Percentiles rank a stretch among this genome's conserved stretches.
phyloP scores from a whole-genome alignment of 1,284 basidiomycete genomes.

The Trichosporon inkin region DNA sequence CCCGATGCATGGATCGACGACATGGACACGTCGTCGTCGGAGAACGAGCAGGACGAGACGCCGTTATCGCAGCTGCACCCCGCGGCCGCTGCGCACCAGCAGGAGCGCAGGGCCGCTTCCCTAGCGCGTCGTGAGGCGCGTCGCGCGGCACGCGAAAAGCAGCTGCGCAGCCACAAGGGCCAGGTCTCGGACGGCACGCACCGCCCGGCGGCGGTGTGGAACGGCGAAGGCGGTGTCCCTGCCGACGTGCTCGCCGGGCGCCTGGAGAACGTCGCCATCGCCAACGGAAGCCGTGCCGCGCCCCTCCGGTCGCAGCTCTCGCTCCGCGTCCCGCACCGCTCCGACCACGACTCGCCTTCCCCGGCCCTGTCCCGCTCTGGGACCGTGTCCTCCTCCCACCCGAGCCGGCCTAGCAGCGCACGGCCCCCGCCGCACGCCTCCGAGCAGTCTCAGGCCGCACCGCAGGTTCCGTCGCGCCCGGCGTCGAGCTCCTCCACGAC shows the following conservation, averaged over 20 bases:
- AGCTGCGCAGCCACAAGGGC: conserved; percentile 18
- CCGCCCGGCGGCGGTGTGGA: conserved; percentile 31
- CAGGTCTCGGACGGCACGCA: not conserved
- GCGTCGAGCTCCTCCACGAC: not conserved
- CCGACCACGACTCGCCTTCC: not conserved
- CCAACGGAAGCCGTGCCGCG: not conserved
- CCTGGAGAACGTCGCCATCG: conserved; percentile 29
- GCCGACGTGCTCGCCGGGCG: conserved; percentile 31
- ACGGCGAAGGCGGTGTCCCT: conserved; percentile 47
- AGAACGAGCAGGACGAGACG: conserved; percentile 33
- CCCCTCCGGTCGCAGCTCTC: not conserved
- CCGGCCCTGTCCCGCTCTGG: conserved; percentile 2
- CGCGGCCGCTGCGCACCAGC: conserved; percentile 33
- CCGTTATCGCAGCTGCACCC: conserved; percentile 43
- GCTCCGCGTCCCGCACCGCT: conserved; percentile 8
- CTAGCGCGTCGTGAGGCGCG: conserved; percentile 19
- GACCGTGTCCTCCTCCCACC: not conserved
- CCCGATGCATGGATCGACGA: conserved; percentile 15
- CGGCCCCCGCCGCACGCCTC: not conserved
- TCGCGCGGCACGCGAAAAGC: conserved; percentile 17
- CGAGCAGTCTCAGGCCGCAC: not conserved
- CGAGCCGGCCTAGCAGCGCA: conserved; percentile 6
- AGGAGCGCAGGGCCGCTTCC: conserved; percentile 11
- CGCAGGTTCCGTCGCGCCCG: not conserved
- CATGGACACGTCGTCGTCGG: conserved; percentile 13